phyloP scores from a whole-genome alignment of 345 rosid genomes.

The Adansonia digitata region DNA sequence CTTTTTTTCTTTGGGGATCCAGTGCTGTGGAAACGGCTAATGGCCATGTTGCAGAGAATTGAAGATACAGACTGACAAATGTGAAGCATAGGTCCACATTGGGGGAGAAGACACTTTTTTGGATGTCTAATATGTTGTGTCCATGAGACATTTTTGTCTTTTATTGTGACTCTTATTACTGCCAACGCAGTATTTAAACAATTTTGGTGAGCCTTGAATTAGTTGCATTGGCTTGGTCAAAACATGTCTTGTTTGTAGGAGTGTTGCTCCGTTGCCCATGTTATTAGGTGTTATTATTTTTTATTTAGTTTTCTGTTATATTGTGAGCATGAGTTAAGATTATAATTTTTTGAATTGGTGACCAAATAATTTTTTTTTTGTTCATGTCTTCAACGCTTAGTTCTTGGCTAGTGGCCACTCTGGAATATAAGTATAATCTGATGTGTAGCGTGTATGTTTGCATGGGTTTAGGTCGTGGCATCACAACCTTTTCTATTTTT shows the following conservation, averaged over 20 bases:
- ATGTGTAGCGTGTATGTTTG: not conserved
- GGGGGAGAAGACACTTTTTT: not conserved
- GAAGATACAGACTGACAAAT: slow-evolving; percentile 11
- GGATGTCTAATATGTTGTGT: slow-evolving; percentile 19
- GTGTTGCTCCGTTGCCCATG: not conserved
- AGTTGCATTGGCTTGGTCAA: slow-evolving; percentile 14
- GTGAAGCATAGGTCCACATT: too few relatives aligned
- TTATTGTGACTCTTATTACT: slow-evolving; percentile 5
- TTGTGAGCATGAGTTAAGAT: not conserved
- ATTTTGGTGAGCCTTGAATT: slow-evolving; percentile 35
- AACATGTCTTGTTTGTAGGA: slow-evolving; percentile 13
- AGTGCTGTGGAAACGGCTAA: slow-evolving; percentile 29
- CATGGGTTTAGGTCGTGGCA: not conserved
- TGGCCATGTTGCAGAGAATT: slow-evolving; percentile 14
- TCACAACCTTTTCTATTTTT: too few relatives aligned
- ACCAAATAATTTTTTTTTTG: slow-evolving; percentile 14
- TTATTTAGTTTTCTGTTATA: not conserved
- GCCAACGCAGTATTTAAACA: slow-evolving; percentile 25
- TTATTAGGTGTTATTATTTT: not conserved
- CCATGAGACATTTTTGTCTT: slow-evolving; percentile 15
- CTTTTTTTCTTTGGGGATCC: slow-evolving; percentile 8
- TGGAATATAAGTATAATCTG: too few relatives aligned
- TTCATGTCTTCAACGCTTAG: not conserved
- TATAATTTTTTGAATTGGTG: slow-evolving; percentile 14
- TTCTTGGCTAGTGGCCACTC: not conserved